Percentiles rank a stretch among this genome's conserved stretches.
Conservation (phyloP, 106 monocot species). For the Dactylorhiza incarnata region DNA sequence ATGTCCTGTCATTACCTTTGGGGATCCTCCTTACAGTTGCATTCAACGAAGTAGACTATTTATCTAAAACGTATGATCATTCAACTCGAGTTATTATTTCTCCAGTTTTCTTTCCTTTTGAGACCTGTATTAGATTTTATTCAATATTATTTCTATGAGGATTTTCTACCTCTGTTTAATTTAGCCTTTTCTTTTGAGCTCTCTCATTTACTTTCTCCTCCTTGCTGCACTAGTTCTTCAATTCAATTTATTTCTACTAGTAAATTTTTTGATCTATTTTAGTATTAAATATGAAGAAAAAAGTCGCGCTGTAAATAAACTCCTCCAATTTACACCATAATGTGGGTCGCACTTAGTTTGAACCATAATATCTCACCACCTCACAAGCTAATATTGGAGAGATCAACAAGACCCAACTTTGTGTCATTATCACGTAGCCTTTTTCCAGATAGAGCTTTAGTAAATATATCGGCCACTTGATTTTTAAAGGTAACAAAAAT, state of each 20-base stretch:
- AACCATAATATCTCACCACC: too few relatives aligned
- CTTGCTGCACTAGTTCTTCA: not conserved
- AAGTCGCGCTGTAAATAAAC: too few relatives aligned
- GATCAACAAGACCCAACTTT: too few relatives aligned
- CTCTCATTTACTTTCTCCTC: not conserved
- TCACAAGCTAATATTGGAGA: too few relatives aligned
- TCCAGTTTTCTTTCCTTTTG: not conserved
- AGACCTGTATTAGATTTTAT: not conserved
- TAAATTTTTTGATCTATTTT: not conserved
- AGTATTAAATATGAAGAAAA: too few relatives aligned
- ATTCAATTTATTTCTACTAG: not conserved
- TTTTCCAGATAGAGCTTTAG: too few relatives aligned
- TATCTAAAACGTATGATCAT: conserved; percentile 55
- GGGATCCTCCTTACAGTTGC: conserved; percentile 53
- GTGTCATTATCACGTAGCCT: too few relatives aligned
- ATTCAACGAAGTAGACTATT: conserved; percentile 77
- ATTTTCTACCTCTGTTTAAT: not conserved
- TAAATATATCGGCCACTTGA: too few relatives aligned
- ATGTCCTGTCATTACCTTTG: conserved; percentile 78
- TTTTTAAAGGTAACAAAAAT: too few relatives aligned
- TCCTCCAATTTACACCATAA: too few relatives aligned
- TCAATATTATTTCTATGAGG: not conserved
- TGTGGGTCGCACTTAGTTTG: too few relatives aligned
- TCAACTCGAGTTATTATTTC: not conserved
- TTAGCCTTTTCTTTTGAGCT: not conserved